Evolutionary conservation across 768 basidiomycete species (phyloP).

Genomic region (Macrolepiota fuliginosa): DNA sequence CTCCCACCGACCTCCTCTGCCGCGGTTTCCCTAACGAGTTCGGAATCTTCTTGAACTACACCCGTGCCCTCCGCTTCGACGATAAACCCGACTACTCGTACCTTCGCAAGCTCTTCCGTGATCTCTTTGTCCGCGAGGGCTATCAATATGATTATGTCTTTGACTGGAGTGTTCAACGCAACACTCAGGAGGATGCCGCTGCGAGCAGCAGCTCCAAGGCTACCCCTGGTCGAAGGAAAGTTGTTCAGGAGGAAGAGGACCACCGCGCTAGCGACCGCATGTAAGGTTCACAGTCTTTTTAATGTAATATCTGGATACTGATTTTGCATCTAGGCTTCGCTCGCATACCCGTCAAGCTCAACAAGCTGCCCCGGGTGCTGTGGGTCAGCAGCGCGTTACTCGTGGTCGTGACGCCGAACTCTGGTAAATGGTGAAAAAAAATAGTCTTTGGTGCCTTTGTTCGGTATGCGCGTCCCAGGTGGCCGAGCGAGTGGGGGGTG

Average conservation of each 20-base stretch:
- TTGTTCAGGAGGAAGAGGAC: constrained; percentile 83
- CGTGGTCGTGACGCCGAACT: constrained; percentile 51
- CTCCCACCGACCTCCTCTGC: constrained; percentile 93
- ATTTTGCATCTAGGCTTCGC: constrained; percentile 58
- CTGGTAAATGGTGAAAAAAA: constrained; percentile 43
- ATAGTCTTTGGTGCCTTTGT: constrained; percentile 25
- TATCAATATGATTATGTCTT: constrained; percentile 99
- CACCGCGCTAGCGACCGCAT: constrained; percentile 80
- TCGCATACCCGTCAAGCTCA: constrained; percentile 85
- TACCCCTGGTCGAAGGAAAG: constrained; percentile 66
- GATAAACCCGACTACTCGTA: constrained; percentile 99
- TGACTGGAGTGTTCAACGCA: constrained; percentile 93
- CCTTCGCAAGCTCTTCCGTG: constrained; percentile 98
- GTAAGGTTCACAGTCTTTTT: constrained; percentile 44
- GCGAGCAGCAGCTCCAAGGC: constrained; percentile 62
- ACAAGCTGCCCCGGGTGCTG: constrained; percentile 51
- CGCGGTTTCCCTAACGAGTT: constrained; percentile 99
- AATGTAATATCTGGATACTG: constrained; percentile 18
- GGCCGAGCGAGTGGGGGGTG: constrained; percentile 46
- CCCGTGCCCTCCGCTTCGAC: constrained; percentile 97
- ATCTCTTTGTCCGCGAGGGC: constrained; percentile 94
- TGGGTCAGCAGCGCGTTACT: constrained; percentile 42
- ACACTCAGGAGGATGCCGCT: constrained; percentile 62
- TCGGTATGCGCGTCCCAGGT: constrained; percentile 41
- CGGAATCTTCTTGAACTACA: constrained; percentile 98